Base-by-base conservation (phyloP, 768 basidiomycete genomes). In the Neoboletus magnificus region DNA sequence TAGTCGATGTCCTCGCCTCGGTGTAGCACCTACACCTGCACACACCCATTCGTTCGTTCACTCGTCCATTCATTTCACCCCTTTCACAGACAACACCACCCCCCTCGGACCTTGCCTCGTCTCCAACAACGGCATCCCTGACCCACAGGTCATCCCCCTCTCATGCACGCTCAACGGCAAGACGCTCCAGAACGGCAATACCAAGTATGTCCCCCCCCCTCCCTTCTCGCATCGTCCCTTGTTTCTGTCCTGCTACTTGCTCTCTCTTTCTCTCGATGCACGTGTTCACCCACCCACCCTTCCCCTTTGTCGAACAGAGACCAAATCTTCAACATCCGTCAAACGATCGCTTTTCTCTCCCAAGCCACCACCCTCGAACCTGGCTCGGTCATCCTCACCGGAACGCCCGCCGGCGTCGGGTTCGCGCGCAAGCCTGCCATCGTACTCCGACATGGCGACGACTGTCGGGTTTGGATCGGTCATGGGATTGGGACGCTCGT, bases 71-170 rank as follows among this genome's bases (percentile, higher is more conserved):
- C 27, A 16, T 10, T 1, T 4, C 15, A 6, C 5, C 8, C 11
- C 27, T 29, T 32, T 10, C 22, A 5, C 47, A 71, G 71, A 75
- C 50, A 65, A 76, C 32, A 74, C 77, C 4, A 79, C 73, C 15
- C 93, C 93, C 1, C 71, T 93, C 37, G 93, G 93, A 0, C 93
- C 93, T 2, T 89, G 85, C 63, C 73, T 95, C 29, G 88, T 94
- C 18, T 82, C 88, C 6, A 81, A 81, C 32, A 75, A 75, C 5
- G 71, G 77, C 18, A 82, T 93, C 36, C 75, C 80, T 0, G 81
- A 92, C 62, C 86, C 91, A 25, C 86, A 89, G 60, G 75, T 73
- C 0, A 61, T 94, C 13, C 73, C 76, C 1, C 76, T 94, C 50
- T 84, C 81, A 66, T 81, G 82, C 46, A 75, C 76, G 3, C 70